These are phyloP conservation scores for Starmerella bombi DNA, from an alignment of 805 yeast species.

Conservation along the genomic window DNA sequence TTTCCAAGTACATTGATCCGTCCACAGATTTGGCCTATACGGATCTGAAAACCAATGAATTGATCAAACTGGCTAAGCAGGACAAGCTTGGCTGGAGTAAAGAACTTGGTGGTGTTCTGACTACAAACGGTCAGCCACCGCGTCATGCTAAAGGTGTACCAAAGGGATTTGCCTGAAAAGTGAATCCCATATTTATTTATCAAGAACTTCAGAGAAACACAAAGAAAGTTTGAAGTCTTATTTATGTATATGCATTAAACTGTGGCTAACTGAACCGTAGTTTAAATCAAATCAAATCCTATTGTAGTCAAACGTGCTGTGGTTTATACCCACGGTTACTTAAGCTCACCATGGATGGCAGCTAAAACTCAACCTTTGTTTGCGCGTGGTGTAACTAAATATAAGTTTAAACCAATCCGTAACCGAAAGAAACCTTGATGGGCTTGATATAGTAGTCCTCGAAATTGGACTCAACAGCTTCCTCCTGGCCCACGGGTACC, in stretches of 20 bases:
- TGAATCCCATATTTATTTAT: not conserved
- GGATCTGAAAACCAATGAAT: slow-evolving; percentile 65
- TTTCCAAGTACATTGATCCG: slow-evolving; percentile 80
- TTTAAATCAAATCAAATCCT: too few species aligned
- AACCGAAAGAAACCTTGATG: slow-evolving; percentile 85
- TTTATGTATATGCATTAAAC: too few species aligned
- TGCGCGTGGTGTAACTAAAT: too few species aligned
- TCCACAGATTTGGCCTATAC: slow-evolving; percentile 75
- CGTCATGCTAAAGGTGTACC: slow-evolving; percentile 54
- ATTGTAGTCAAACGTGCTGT: too few species aligned
- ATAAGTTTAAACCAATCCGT: slow-evolving; percentile 40
- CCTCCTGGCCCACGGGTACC: slow-evolving; percentile 95
- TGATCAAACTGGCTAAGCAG: slow-evolving; percentile 38
- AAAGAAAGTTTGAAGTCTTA: too few species aligned
- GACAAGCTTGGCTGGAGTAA: slow-evolving; percentile 43
- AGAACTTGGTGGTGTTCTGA: slow-evolving; percentile 34
- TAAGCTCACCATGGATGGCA: not conserved
- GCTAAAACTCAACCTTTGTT: too few species aligned
- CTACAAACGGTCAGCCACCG: slow-evolving; percentile 25
- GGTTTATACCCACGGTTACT: too few species aligned
- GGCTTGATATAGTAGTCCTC: slow-evolving; percentile 80
- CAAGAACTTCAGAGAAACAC: too few species aligned
- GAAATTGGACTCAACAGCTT: slow-evolving; percentile 63
- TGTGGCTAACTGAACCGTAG: too few species aligned
- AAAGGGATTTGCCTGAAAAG: slow-evolving; percentile 48